These are phyloP conservation scores for Jaminaea rosea DNA, from an alignment of 1,284 basidiomycete species.

Conservation along the genomic window DNA sequence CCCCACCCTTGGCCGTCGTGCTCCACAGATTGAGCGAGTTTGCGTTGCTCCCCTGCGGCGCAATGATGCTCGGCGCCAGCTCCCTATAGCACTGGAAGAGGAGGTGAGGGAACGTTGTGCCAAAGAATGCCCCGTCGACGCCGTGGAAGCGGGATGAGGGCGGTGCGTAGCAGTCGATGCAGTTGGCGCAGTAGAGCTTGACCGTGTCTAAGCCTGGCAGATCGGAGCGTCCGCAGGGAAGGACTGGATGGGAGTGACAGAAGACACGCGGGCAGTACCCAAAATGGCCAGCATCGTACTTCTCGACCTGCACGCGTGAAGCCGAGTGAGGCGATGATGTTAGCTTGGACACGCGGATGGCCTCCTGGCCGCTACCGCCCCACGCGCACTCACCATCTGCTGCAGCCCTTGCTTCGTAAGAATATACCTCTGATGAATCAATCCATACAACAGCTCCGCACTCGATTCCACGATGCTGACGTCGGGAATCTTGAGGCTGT, in stretches of 20 bases:
- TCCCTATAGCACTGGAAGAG: conserved; percentile 91
- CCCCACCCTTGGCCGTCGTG: conserved; percentile 3
- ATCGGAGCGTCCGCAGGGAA: conserved; percentile 92
- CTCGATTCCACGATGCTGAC: conserved; percentile 97
- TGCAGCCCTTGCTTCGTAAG: conserved; percentile 85
- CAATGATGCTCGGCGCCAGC: conserved; percentile 37
- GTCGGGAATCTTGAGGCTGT: conserved; percentile 67
- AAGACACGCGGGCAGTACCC: conserved; percentile 92
- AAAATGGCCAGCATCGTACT: conserved; percentile 87
- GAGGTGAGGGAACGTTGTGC: conserved; percentile 92
- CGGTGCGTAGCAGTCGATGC: conserved; percentile 91
- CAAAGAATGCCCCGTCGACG: conserved; percentile 99
- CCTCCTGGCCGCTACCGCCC: neutral
- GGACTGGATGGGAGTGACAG: conserved; percentile 78
- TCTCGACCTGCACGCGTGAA: conserved; percentile 64
- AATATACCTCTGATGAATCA: conserved; percentile 96
- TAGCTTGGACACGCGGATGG: neutral
- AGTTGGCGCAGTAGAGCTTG: conserved; percentile 96
- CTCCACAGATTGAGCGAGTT: conserved; percentile 9
- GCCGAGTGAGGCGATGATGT: neutral
- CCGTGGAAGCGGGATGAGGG: conserved; percentile 91
- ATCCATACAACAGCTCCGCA: conserved; percentile 90
- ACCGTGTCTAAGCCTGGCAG: conserved; percentile 96
- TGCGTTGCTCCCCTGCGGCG: conserved; percentile 14
- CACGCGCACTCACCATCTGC: conserved; percentile 66